Conservation (phyloP, 495 filamentous ascomycete species). For the Trichocladium uniseriatum region DNA sequence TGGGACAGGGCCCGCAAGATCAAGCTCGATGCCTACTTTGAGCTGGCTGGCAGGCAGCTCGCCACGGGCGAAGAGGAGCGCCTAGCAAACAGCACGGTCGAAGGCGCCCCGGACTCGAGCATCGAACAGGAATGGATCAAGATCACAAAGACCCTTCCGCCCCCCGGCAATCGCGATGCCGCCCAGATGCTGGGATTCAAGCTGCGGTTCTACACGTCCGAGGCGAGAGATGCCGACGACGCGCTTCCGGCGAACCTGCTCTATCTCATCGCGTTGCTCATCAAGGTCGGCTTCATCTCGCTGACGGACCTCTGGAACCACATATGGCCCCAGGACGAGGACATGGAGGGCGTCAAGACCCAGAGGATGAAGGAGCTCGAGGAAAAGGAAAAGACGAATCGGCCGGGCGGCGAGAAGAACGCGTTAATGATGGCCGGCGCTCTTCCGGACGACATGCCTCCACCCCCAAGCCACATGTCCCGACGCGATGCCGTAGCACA, state of each 20-base stretch:
- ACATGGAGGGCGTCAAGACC: conserved; percentile 61
- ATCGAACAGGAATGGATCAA: conserved; percentile 62
- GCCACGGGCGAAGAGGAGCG: conserved; percentile 40
- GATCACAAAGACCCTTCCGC: conserved; percentile 68
- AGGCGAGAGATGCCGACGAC: conserved; percentile 56
- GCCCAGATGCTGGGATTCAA: conserved; percentile 97
- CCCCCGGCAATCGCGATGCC: conserved; percentile 77
- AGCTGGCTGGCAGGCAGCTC: conserved; percentile 57
- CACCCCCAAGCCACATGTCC: conserved; percentile 11
- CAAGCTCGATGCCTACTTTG: conserved; percentile 79
- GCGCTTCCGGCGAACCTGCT: conserved; percentile 81
- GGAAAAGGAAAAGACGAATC: conserved; percentile 58
- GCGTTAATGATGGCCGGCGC: conserved; percentile 86
- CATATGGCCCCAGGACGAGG: conserved; percentile 74
- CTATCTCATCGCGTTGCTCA: conserved; percentile 79
- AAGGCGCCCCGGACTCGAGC: conserved; percentile 36
- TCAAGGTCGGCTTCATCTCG: conserved; percentile 98
- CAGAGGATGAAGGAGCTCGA: conserved; percentile 67
- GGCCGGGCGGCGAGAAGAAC: conserved; percentile 60
- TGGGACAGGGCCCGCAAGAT: conserved; percentile 70
- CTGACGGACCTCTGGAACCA: conserved; percentile 87
- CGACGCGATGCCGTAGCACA: conserved; percentile 30
- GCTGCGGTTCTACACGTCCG: conserved; percentile 79
- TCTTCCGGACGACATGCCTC: conserved; percentile 63
- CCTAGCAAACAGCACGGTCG: conserved; percentile 35